phyloP scores from a whole-genome alignment of 179 eudicot genomes.

The Heliamphora pulchella region DNA sequence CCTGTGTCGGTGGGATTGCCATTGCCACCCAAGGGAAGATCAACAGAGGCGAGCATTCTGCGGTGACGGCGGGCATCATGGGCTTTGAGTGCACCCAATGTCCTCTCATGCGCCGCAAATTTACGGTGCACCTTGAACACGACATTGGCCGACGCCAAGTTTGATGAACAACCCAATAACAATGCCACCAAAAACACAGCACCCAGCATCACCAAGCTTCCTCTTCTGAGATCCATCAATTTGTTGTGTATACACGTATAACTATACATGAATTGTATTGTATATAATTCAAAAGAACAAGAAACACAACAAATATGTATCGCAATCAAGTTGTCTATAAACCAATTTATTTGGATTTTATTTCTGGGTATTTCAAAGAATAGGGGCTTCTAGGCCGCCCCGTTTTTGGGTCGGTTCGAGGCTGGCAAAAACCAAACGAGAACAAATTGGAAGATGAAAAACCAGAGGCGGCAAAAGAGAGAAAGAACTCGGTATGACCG shows the following conservation, averaged over 20 bases:
- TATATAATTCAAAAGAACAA: no score
- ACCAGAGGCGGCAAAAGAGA: no score
- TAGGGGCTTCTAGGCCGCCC: no score
- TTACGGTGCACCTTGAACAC: constrained; percentile 62
- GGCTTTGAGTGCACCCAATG: constrained; percentile 34
- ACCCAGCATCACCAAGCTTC: constrained; percentile 12
- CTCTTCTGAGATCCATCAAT: constrained; percentile 26
- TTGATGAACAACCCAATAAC: constrained; percentile 8
- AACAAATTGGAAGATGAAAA: no score
- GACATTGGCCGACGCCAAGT: constrained; percentile 32
- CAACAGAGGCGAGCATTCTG: constrained; percentile 52
- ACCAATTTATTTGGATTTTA: no score
- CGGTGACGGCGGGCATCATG: constrained; percentile 70
- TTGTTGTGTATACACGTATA: neutral
- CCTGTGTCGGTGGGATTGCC: constrained; percentile 67
- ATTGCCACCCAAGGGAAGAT: constrained; percentile 79
- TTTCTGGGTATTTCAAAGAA: no score
- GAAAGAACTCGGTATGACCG: no score
- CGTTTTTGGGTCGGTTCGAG: no score
- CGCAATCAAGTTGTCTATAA: no score
- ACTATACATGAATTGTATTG: neutral
- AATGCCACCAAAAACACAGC: constrained; percentile 20
- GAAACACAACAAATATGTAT: no score
- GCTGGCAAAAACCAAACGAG: no score
- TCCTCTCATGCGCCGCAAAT: constrained; percentile 38